A percentile compares a stretch with the other conserved stretches of the same genome.
Conservation (phyloP, 345 rosid species). For the Moringa oleifera region DNA sequence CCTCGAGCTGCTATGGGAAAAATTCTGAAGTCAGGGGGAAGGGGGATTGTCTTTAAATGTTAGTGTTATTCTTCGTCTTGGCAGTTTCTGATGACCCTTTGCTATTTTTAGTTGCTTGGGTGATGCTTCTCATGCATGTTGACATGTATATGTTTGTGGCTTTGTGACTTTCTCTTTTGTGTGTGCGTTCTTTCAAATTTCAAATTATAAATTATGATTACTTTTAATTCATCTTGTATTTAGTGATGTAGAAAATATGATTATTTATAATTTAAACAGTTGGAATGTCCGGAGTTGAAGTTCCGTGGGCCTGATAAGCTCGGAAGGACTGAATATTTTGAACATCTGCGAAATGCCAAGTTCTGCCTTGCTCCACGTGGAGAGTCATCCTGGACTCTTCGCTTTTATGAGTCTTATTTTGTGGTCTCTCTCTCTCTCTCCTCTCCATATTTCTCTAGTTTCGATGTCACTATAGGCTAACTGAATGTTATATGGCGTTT, state of each 20-base stretch:
- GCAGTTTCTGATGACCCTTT: no score
- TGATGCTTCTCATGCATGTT: no score
- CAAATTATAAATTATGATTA: not conserved
- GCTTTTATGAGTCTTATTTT: conserved; percentile 91
- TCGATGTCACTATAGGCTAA: not conserved
- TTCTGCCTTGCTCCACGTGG: conserved; percentile 98
- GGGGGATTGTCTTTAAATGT: no score
- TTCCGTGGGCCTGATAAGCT: conserved; percentile 80
- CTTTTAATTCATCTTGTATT: not conserved
- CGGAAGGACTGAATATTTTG: conserved; percentile 77
- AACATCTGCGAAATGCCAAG: conserved; percentile 83
- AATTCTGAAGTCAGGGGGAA: no score
- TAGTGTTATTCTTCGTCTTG: no score
- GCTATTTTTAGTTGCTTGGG: no score
- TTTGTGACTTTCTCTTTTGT: not conserved
- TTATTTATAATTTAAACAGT: conserved; percentile 47
- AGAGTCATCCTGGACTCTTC: conserved; percentile 97
- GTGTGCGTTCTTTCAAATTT: conserved; percentile 4
- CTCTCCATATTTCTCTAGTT: not conserved
- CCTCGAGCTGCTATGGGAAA: no score
- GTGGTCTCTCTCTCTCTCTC: conserved; percentile 55
- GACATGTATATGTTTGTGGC: not conserved
- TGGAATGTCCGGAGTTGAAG: conserved; percentile 96
- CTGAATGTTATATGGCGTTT: conserved; percentile 4
- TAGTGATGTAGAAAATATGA: not conserved